A percentile compares a stretch with the other conserved stretches of the same genome.
phyloP scores from a whole-genome alignment of 306 rosid species.

The Heteromeles arbutifolia region DNA sequence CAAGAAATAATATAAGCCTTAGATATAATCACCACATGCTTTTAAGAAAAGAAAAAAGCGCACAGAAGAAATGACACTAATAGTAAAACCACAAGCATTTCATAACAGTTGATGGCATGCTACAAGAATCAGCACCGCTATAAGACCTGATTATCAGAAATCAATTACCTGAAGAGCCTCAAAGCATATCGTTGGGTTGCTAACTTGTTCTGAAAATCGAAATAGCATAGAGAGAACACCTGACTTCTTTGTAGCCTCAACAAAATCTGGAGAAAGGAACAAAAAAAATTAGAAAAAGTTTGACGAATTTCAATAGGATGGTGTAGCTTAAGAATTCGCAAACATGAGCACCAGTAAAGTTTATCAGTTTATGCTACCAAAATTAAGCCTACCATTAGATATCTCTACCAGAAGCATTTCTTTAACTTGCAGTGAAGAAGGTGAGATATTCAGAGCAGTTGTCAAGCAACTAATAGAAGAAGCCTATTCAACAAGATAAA shows the following conservation, averaged over 20 bases:
- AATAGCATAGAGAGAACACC: conserved; percentile 57
- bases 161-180: conserved; percentile 90
- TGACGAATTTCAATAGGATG: background rate
- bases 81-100: background rate
- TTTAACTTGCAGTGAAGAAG: conserved; percentile 55
- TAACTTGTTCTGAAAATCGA: conserved; percentile 49
- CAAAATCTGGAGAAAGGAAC: conserved; percentile 35
- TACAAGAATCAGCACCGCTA: background rate
- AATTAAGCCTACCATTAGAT: conserved; percentile 44
- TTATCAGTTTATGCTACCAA: background rate
- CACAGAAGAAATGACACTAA: background rate
- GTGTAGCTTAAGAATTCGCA: background rate
- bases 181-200: conserved; percentile 58
- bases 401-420: conserved; percentile 59
- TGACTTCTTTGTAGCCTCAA: conserved; percentile 41
- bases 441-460: conserved; percentile 58
- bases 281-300: background rate
- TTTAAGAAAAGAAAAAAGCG: background rate
- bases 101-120: background rate
- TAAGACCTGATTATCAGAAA: background rate
- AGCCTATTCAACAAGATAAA: conserved; percentile 38
- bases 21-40: background rate
- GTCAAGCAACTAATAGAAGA: conserved; percentile 81
- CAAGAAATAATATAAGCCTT: conserved; percentile 12
- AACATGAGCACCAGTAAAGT: background rate